These are phyloP conservation scores for Glomus cerebriforme DNA, from an alignment of 192 early-diverging fungal genomes.

Conservation along the genomic window DNA sequence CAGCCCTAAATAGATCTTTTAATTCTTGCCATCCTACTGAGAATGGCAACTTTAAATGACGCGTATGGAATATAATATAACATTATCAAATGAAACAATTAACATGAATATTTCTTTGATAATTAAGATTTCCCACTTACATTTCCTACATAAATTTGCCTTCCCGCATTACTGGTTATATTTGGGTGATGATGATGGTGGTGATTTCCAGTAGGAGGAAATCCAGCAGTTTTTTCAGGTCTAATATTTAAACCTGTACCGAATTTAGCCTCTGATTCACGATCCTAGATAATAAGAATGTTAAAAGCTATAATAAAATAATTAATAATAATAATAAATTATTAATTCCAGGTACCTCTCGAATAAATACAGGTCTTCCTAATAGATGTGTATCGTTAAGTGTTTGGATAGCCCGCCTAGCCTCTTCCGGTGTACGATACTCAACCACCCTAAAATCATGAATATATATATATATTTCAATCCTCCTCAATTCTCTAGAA, in stretches of 20 bases:
- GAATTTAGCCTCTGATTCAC: slow-evolving; percentile 56
- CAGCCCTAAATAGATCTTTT: slow-evolving; percentile 81
- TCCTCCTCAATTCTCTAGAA: no score
- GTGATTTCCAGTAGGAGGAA: slow-evolving; percentile 14
- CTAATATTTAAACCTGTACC: slow-evolving; percentile 35
- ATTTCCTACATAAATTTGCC: slow-evolving; percentile 66
- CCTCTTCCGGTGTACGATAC: slow-evolving; percentile 74
- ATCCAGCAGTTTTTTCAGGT: slow-evolving; percentile 22
- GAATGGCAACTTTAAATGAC: slow-evolving; percentile 65
- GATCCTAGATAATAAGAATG: slow-evolving; percentile 49
- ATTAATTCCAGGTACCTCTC: slow-evolving; percentile 55
- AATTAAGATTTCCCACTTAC: slow-evolving; percentile 43
- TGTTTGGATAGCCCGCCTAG: slow-evolving; percentile 69
- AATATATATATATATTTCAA: no score
- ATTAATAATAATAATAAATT: background rate
- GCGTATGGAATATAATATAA: background rate
- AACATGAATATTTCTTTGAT: background rate
- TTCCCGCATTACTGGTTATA: slow-evolving; percentile 41
- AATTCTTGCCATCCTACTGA: slow-evolving; percentile 83
- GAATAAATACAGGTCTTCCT: slow-evolving; percentile 73
- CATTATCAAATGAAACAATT: background rate
- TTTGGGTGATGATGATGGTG: slow-evolving; percentile 23
- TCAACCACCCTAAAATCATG: slow-evolving; percentile 74
- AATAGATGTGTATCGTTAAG: slow-evolving; percentile 69
- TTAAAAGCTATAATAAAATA: background rate